Evolutionary conservation across 139 green algal genomes (phyloP).

Genomic region (Mychonastes homosphaera): DNA sequence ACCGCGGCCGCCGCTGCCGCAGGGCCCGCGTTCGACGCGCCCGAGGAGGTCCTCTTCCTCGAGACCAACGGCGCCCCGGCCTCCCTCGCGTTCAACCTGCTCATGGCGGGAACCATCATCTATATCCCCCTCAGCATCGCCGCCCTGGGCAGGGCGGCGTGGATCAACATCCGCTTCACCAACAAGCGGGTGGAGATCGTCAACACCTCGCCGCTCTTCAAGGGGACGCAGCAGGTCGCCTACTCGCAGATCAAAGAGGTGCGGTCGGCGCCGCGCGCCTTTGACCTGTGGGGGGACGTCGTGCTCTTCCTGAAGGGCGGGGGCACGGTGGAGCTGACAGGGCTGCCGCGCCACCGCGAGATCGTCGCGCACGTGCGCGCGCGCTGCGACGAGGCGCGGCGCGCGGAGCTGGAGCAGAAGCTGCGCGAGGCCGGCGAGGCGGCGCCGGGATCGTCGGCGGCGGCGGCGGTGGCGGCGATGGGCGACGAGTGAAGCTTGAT

Average conservation of each 20-base stretch:
- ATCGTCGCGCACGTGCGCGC: slow-evolving; percentile 45
- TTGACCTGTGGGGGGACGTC: slow-evolving; percentile 49
- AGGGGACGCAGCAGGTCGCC: slow-evolving; percentile 26
- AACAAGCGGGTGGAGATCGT: slow-evolving; percentile 48
- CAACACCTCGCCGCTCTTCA: slow-evolving; percentile 41
- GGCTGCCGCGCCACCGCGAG: slow-evolving; percentile 36
- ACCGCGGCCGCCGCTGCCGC: background rate
- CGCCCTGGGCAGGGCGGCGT: slow-evolving; percentile 38
- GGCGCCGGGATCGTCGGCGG: no score
- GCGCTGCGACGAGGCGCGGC: no score
- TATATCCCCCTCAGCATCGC: slow-evolving; percentile 48
- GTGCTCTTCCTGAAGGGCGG: slow-evolving; percentile 48
- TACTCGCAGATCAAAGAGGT: slow-evolving; percentile 51
- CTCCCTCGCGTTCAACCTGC: slow-evolving; percentile 38
- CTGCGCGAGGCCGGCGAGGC: no score
- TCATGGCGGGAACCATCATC: slow-evolving; percentile 38
- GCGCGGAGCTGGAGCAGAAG: no score
- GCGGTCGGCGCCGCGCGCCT: slow-evolving; percentile 31
- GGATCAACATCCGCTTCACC: slow-evolving; percentile 46
- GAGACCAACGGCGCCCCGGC: slow-evolving; percentile 32
- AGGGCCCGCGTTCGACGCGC: background rate
- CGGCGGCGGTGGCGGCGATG: no score
- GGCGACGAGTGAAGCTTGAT: no score
- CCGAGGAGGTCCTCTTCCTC: slow-evolving; percentile 32
- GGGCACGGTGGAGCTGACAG: slow-evolving; percentile 33